Evolutionary conservation across 176 grass and related monocot genomes (phyloP), one percentile per base, ranked within the genome.

Genomic region (Otatea glauca): DNA sequence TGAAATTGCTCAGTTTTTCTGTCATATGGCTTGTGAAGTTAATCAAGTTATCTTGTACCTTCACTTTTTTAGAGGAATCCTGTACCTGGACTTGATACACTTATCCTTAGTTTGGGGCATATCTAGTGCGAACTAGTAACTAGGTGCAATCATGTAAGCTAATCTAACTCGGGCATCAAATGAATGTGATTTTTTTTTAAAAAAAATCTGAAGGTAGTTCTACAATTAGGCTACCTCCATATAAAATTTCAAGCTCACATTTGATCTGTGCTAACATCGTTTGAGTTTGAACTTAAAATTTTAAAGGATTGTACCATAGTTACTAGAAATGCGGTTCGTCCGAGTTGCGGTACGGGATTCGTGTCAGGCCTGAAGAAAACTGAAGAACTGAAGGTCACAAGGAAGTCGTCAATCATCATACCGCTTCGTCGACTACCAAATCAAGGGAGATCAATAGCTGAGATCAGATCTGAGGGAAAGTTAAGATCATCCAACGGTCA

Each of bases 211-310:
- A 42, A 70, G 11, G 14, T 81, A 23, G 8, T 59, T 76, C 34
- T 49, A 84, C 25, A 21, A 65, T 42, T 58, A 27, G 32, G 49
- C 17, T 60, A 60, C 53, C 6, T 41, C 21, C 74, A 42, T 59
- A 55, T 76, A 59, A 58, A 58, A 59, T 41, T 75, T 56, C 29
- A 61, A 62, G 38, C 16, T 62, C 21, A 70, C 13, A 34, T 43
- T 79, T 64, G 24, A 72, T 66, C 41, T 74, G 17, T 65, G 58
- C 58, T 58, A 79, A 60, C 21, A 51, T 53, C 18, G 71, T 78
- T 86, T 80, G 25, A 70, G 54, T 66, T 84, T 76, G 18, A 25
- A 47, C 38, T 77, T 56, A 39, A 70, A 34, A 37, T 58, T 58
- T 17, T 39, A 54, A 61, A 79, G n/a, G 35, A 27, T 29, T 29